These are phyloP conservation scores for Hanseniaspora occidentalis DNA, from an alignment of 805 yeast genomes.

Conservation along the genomic window DNA sequence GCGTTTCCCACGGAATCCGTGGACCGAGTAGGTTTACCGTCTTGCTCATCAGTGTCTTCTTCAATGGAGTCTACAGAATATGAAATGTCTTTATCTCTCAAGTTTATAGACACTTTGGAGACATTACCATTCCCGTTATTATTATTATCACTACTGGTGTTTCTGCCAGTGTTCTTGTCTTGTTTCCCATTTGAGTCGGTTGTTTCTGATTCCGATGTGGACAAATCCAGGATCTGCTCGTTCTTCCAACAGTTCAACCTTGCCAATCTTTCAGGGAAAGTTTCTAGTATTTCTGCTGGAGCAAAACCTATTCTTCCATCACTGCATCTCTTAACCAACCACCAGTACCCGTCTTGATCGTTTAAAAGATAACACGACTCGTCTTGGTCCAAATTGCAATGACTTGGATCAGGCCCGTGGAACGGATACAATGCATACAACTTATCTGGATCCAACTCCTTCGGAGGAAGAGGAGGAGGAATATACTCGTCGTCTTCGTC, in stretches of 20 bases:
- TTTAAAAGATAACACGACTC: conserved; percentile 74
- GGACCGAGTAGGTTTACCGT: too few relatives aligned
- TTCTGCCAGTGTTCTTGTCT: not conserved
- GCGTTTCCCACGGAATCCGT: conserved; percentile 11
- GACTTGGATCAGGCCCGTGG: conserved; percentile 86
- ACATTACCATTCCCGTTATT: conserved; percentile 3
- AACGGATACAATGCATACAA: conserved; percentile 82
- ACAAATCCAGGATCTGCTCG: too few relatives aligned
- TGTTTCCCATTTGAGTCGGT: not conserved
- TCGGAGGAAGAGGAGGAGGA: conserved; percentile 46
- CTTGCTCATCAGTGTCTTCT: too few relatives aligned
- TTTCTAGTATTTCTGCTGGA: conserved; percentile 91
- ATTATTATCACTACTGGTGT: not conserved
- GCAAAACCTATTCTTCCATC: conserved; percentile 82
- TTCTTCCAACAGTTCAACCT: conserved; percentile 86
- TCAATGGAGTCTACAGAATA: too few relatives aligned
- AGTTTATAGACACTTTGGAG: too few relatives aligned
- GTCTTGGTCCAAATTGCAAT: conserved; percentile 65
- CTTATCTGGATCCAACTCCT: conserved; percentile 69
- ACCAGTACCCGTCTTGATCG: conserved; percentile 93
- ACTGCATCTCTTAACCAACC: conserved; percentile 57
- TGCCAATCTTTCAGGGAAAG: conserved; percentile 83
- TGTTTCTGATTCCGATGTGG: not conserved
- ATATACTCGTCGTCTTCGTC: conserved; percentile 33
- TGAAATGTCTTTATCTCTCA: too few relatives aligned